Evolutionary conservation across 495 filamentous ascomycete species (phyloP).

Genomic region (Evansstolkia leycettana): DNA sequence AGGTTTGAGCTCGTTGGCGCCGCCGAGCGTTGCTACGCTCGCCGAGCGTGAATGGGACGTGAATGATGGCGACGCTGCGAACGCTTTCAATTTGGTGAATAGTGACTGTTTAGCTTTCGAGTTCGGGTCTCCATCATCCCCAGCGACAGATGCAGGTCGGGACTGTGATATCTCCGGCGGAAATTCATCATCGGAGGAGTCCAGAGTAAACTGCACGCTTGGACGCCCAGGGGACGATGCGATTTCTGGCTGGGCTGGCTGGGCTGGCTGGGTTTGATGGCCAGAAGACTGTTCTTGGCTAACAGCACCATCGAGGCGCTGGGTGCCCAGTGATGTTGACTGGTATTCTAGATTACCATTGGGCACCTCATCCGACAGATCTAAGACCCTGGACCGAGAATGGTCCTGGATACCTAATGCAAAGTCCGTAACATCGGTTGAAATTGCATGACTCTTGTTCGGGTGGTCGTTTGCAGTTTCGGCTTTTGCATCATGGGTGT

Average conservation of each 20-base stretch:
- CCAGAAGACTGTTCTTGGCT: slow-evolving; percentile 10
- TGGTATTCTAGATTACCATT: slow-evolving; percentile 10
- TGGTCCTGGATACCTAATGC: no score
- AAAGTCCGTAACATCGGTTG: background rate
- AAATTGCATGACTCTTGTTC: slow-evolving; percentile 13
- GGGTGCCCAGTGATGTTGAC: slow-evolving; percentile 14
- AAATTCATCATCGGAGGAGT: slow-evolving; percentile 32
- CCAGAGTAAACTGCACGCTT: slow-evolving; percentile 53
- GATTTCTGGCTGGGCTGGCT: slow-evolving; percentile 26
- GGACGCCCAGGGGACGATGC: slow-evolving; percentile 28
- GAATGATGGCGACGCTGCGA: slow-evolving; percentile 32
- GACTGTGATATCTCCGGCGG: slow-evolving; percentile 29
- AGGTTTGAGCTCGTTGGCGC: slow-evolving; percentile 12
- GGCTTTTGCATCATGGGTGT: slow-evolving; percentile 4
- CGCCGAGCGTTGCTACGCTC: slow-evolving; percentile 25
- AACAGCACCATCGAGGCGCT: slow-evolving; percentile 17
- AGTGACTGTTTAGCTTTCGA: slow-evolving; percentile 49
- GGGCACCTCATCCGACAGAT: background rate
- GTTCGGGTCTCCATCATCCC: slow-evolving; percentile 37
- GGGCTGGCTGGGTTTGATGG: slow-evolving; percentile 16
- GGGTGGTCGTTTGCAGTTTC: slow-evolving; percentile 1
- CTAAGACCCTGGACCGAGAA: no score
- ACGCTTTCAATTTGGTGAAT: slow-evolving; percentile 52
- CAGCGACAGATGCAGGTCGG: slow-evolving; percentile 43
- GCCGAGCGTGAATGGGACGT: slow-evolving; percentile 30